Base-by-base conservation (phyloP, 2,329 filamentous ascomycete genomes). In the Achaetomium macrosporum region DNA sequence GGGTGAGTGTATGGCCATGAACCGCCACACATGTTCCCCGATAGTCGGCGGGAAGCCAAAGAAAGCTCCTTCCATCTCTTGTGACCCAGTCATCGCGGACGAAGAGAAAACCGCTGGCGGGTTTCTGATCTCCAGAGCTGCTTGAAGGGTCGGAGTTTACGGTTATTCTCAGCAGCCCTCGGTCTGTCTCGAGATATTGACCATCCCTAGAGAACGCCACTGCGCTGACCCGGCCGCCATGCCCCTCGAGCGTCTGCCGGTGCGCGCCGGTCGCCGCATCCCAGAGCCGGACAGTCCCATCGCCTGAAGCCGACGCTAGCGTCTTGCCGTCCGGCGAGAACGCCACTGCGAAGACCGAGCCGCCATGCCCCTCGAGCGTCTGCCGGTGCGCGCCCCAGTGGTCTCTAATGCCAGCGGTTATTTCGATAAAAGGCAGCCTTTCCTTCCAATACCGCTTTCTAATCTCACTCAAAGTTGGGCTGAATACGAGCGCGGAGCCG, bases 291-390 rank as follows among this genome's bases (percentile, higher is more conserved):
- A 43, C 7, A 1, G 42, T 43, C 13, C 10, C 3, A 35, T 35
- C 33, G 33, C 4, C 4, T 12, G 33, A 35, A 15, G 33, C 33
- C 33, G 33, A 35, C 33, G 10, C 33, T 5, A 35, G 33, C 15
- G 33, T 35, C 5, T 47, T 53, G 41, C 56, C 54, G 41, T 62
- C 54, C 20, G 53, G 53, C 42, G 57, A 61, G 60, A 61, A 35
- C 33, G 15, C 33, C 10, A 35, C 33, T 35, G 33, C 33, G 33
- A 5, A 3, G 10, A 35, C 33, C 33, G 5, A 15, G 10, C 4
- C 10, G 33, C 33, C 3, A 35, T 35, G 33, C 33, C 33, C 33
- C 33, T 35, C 15, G 15, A 35, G 33, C 33, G 33, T 35, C 33
- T 35, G 33, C 33, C 33, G 42, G 45, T 44, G 42, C 40, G 33